Percentiles rank a stretch among this genome's conserved stretches.
These are phyloP conservation scores for Giardia muris DNA, from an alignment of 208 protist species.

Conservation along the genomic window DNA sequence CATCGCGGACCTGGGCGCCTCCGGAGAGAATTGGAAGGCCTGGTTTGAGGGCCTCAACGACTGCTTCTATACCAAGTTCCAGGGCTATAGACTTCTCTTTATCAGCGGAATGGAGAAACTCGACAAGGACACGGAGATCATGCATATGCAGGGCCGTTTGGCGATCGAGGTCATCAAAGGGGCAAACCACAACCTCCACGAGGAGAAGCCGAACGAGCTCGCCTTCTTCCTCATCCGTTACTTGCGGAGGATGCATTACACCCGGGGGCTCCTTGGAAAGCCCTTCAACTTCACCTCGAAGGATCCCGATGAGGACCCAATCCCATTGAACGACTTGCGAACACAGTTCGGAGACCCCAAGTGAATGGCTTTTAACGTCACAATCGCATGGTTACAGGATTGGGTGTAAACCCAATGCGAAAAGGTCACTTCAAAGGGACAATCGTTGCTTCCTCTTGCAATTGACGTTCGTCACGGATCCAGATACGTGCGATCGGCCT, in stretches of 20 bases:
- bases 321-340: background rate
- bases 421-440: background rate
- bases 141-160: background rate
- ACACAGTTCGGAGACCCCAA: background rate
- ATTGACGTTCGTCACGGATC: background rate
- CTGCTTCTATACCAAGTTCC: background rate
- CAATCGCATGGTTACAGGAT: background rate
- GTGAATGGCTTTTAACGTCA: background rate
- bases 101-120: background rate
- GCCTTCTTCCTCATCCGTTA: background rate
- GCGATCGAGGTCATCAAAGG: background rate
- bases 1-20: background rate
- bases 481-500: background rate
- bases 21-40: background rate
- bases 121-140: slow-evolving; percentile 14
- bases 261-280: background rate
- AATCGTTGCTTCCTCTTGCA: background rate
- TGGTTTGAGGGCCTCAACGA: slow-evolving; percentile 26
- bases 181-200: slow-evolving; percentile 12
- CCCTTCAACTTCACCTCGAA: slow-evolving; percentile 1
- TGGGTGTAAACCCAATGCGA: background rate
- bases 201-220: background rate
- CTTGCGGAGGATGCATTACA: background rate
- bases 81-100: background rate
- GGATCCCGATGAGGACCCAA: background rate